phyloP scores from a whole-genome alignment of 768 basidiomycete species.

The Kwoniella dendrophila region DNA sequence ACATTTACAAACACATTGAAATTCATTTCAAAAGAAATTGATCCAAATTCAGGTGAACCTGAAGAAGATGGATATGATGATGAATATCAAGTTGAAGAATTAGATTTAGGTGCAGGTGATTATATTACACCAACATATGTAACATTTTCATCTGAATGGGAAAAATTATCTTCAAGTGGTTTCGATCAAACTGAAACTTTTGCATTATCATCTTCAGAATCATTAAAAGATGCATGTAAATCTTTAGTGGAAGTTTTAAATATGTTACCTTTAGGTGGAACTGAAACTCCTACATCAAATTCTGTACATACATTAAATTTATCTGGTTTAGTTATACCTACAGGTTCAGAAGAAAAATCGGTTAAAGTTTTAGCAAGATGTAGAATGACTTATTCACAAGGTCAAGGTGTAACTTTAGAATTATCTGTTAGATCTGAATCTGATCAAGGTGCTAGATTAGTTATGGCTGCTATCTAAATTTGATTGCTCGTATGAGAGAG shows the following conservation, averaged over 20 bases:
- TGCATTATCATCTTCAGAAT: constrained; percentile 85
- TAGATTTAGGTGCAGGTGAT: constrained; percentile 89
- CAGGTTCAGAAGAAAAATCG: constrained; percentile 64
- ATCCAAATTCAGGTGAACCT: constrained; percentile 90
- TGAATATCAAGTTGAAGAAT: constrained; percentile 95
- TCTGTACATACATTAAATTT: constrained; percentile 93
- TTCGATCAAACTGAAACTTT: constrained; percentile 84
- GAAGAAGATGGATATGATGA: constrained; percentile 99
- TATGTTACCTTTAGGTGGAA: constrained; percentile 95
- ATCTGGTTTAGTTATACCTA: constrained; percentile 85
- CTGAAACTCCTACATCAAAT: constrained; percentile 74
- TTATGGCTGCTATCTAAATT: constrained; percentile 84
- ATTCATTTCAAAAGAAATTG: constrained; percentile 95
- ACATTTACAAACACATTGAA: constrained; percentile 90
- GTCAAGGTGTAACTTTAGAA: constrained; percentile 90
- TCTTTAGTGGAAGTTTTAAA: constrained; percentile 93
- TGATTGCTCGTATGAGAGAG: no score
- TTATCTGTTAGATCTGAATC: constrained; percentile 88
- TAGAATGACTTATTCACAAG: constrained; percentile 91
- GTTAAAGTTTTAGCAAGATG: constrained; percentile 84
- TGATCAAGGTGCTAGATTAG: constrained; percentile 79
- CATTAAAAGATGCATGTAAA: constrained; percentile 93
- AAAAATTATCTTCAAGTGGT: constrained; percentile 79
- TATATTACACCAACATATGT: constrained; percentile 95
- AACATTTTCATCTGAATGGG: constrained; percentile 94